Evolutionary conservation across 2,329 filamentous ascomycete genomes (phyloP).

Genomic region (Cadophora sp.): DNA sequence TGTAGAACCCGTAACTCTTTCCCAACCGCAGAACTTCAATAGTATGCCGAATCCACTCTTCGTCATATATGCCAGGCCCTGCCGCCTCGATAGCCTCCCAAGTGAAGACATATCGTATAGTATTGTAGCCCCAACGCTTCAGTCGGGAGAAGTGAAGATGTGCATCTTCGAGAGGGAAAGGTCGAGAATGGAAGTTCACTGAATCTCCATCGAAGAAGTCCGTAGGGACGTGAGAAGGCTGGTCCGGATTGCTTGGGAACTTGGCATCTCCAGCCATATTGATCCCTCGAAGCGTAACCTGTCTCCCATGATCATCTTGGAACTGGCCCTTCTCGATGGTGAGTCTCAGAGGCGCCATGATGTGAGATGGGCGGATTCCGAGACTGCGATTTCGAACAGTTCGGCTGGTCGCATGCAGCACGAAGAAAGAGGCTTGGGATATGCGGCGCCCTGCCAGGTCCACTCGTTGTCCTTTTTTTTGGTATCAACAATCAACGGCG

Average conservation of each 20-base stretch:
- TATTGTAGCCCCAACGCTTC: slow-evolving; percentile 92
- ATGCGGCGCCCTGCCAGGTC: slow-evolving; percentile 10
- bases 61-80: slow-evolving; percentile 90
- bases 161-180: slow-evolving; percentile 84
- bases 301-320: slow-evolving; percentile 79
- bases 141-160: slow-evolving; percentile 85
- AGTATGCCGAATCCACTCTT: slow-evolving; percentile 91
- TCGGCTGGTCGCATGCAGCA: neutral
- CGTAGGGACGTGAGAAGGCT: slow-evolving; percentile 78
- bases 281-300: slow-evolving; percentile 90
- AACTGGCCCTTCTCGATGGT: slow-evolving; percentile 87
- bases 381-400: neutral
- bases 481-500: neutral
- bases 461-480: slow-evolving; percentile 2
- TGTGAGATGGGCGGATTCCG: slow-evolving; percentile 1
- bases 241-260: slow-evolving; percentile 79
- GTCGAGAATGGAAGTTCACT: slow-evolving; percentile 86
- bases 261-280: slow-evolving; percentile 93
- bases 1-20: slow-evolving; percentile 89
- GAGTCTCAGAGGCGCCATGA: slow-evolving; percentile 78
- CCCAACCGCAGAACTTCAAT: slow-evolving; percentile 83
- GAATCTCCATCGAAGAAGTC: slow-evolving; percentile 93
- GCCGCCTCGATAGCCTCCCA: slow-evolving; percentile 98
- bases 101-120: slow-evolving; percentile 94
- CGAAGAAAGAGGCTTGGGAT: neutral